These are phyloP conservation scores for Chaetomium sp. DNA, from an alignment of 2,329 filamentous ascomycete species.

Conservation along the genomic window DNA sequence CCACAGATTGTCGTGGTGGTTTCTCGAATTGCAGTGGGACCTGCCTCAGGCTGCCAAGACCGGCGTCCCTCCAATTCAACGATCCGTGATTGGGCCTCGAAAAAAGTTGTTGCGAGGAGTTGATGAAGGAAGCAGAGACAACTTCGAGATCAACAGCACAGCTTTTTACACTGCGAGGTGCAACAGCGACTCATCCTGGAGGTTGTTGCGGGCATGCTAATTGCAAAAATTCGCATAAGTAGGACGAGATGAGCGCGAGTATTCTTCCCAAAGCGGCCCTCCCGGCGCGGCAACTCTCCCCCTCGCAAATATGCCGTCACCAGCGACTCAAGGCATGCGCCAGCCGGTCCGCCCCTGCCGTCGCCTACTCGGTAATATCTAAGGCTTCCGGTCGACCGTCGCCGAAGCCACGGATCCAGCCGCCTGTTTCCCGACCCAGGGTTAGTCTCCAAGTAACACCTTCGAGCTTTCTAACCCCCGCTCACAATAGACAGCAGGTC, in stretches of 20 bases:
- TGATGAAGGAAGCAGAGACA: slow-evolving; percentile 11
- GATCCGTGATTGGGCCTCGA: background rate
- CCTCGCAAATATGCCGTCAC: slow-evolving; percentile 39
- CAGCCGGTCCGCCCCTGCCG: slow-evolving; percentile 28
- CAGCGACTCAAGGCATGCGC: slow-evolving; percentile 35
- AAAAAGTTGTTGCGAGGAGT: background rate
- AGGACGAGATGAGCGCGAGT: slow-evolving; percentile 41
- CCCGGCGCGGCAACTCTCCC: slow-evolving; percentile 39
- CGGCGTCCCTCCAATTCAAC: background rate
- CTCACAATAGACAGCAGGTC: slow-evolving; percentile 21
- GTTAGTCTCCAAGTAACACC: slow-evolving; percentile 16
- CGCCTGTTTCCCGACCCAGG: slow-evolving; percentile 12
- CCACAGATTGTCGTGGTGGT: background rate
- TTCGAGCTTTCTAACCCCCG: background rate
- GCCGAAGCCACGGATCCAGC: slow-evolving; percentile 7
- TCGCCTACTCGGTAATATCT: slow-evolving; percentile 30
- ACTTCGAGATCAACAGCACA: background rate
- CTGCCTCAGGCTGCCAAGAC: background rate
- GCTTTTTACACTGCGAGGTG: background rate
- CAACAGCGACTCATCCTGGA: slow-evolving; percentile 2
- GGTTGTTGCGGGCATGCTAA: slow-evolving; percentile 21
- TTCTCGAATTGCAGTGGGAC: background rate
- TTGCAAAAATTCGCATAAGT: slow-evolving; percentile 6
- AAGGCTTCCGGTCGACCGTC: slow-evolving; percentile 24
- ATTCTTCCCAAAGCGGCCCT: slow-evolving; percentile 41